Percentiles rank a stretch among this genome's conserved stretches.
These are phyloP conservation scores for Kitagawia praeruptora DNA, from an alignment of 129 eudicot genomes.

Conservation along the genomic window DNA sequence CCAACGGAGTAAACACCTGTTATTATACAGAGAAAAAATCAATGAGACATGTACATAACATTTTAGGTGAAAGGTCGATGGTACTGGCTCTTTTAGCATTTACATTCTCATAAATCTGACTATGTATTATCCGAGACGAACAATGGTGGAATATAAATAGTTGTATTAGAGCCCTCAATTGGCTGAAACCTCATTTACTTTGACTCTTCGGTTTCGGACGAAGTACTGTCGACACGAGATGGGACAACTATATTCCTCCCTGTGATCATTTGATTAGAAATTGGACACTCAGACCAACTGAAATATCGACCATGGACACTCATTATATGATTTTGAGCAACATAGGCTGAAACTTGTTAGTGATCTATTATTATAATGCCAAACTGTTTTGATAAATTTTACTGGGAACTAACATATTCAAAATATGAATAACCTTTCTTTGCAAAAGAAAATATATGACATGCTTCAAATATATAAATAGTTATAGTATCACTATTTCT, in stretches of 20 bases:
- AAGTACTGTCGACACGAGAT: not conserved
- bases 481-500: not conserved
- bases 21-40: not conserved
- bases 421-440: not conserved
- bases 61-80: constrained; percentile 1
- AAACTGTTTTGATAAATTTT: not conserved
- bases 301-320: not conserved
- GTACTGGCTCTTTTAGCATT: not conserved
- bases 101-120: not conserved
- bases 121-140: not conserved
- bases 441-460: not conserved
- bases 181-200: not conserved
- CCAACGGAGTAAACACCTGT: constrained; percentile 90
- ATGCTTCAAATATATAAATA: not conserved
- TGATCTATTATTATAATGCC: not conserved
- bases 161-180: not conserved
- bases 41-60: constrained; percentile 3
- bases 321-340: not conserved
- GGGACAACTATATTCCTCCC: not conserved
- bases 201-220: not conserved
- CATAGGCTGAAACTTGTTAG: not conserved
- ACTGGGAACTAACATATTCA: not conserved
- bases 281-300: not conserved
- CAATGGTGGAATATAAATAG: not conserved
- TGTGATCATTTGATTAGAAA: not conserved